Conservation (phyloP, 2,329 filamentous ascomycete genomes). For the Clonostachys byssicola region DNA sequence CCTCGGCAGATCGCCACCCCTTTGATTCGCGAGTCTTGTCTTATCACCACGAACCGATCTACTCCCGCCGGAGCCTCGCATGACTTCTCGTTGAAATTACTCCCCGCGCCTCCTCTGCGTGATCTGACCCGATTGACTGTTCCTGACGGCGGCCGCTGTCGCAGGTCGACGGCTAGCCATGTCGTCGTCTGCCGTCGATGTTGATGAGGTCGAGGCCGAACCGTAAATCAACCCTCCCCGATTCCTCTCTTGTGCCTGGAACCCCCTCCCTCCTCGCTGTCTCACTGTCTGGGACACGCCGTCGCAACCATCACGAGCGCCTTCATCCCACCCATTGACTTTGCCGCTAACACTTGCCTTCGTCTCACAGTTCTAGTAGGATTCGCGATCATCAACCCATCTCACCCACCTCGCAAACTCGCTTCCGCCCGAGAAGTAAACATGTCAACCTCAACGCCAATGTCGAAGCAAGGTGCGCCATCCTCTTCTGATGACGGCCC, state of each 20-base stretch:
- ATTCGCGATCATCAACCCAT: slow-evolving; percentile 2
- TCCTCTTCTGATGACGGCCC: not conserved
- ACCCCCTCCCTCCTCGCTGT: not conserved
- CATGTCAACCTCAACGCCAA: slow-evolving; percentile 39
- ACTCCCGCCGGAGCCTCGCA: no score
- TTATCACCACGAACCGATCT: no score
- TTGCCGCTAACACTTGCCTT: no score
- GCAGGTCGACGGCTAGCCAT: not conserved
- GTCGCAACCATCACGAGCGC: no score
- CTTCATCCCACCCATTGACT: no score
- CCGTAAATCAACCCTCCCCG: not conserved
- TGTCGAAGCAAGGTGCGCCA: slow-evolving; percentile 36
- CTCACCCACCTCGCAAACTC: slow-evolving; percentile 28
- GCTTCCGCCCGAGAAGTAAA: slow-evolving; percentile 19
- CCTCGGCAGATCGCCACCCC: no score
- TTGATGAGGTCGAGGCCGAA: not conserved
- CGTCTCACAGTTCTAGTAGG: not conserved
- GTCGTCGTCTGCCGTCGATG: slow-evolving; percentile 1
- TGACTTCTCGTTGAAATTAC: no score
- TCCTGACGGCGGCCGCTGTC: no score
- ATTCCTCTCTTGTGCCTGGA: not conserved
- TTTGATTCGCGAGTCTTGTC: no score
- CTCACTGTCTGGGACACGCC: not conserved
- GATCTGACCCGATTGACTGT: not conserved
- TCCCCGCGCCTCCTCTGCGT: no score